Percentiles rank a stretch among this genome's conserved stretches.
Conservation (phyloP, 331 rosid species). For the Quercus phellos region DNA sequence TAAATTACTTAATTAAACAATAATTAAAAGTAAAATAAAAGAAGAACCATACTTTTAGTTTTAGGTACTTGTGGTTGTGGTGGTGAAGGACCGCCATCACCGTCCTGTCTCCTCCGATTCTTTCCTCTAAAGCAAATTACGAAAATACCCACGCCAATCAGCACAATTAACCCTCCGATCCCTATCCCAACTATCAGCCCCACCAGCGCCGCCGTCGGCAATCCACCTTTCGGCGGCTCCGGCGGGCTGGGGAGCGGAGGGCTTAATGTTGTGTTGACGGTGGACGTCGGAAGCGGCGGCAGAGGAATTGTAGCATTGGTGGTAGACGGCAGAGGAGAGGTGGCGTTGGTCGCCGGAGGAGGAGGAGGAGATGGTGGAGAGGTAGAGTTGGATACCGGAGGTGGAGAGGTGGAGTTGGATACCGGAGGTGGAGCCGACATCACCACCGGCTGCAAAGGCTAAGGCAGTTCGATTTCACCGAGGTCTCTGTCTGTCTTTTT, state of each 20-base stretch:
- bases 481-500: no score
- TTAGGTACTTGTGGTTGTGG: slow-evolving; percentile 12
- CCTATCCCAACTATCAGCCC: slow-evolving; percentile 41
- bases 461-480: no score
- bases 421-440: no score
- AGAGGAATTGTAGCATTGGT: not conserved
- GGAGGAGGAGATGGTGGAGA: not conserved
- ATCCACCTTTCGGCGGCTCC: not conserved
- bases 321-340: not conserved
- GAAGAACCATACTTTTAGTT: slow-evolving; percentile 30
- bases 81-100: slow-evolving; percentile 1
- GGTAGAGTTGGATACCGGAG: no score
- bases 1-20: not conserved
- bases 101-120: slow-evolving; percentile 21
- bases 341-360: not conserved
- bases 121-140: slow-evolving; percentile 17
- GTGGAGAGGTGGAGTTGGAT: no score
- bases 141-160: slow-evolving; percentile 33
- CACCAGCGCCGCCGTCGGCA: slow-evolving; percentile 14
- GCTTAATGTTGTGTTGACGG: no score
- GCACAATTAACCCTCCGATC: slow-evolving; percentile 42
- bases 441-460: no score
- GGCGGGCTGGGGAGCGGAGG: not conserved
- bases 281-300: not conserved
- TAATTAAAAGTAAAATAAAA: not conserved